Evolutionary conservation across 176 grass and related monocot genomes (phyloP).

Genomic region (Ananas comosus): DNA sequence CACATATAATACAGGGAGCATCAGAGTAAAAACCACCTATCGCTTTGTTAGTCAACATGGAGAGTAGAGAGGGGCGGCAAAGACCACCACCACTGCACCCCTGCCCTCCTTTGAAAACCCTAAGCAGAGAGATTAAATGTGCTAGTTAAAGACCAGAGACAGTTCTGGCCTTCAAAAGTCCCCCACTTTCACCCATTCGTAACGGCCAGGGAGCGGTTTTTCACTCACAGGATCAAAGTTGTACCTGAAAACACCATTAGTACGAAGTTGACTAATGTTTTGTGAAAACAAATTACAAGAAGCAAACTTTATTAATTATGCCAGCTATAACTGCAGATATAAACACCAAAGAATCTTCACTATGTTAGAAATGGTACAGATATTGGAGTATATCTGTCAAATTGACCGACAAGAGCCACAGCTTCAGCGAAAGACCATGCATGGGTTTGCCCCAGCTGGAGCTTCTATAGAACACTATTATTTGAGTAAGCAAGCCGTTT

Average conservation of each 20-base stretch:
- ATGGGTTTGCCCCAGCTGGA: too few relatives aligned
- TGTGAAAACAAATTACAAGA: background rate
- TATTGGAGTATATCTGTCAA: too few relatives aligned
- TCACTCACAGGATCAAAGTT: slow-evolving; percentile 45
- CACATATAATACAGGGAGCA: background rate
- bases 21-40: background rate
- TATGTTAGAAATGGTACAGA: too few relatives aligned
- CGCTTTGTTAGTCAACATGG: slow-evolving; percentile 8
- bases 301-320: background rate
- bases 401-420: too few relatives aligned
- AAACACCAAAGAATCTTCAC: background rate
- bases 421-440: too few relatives aligned
- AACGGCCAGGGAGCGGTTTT: slow-evolving; percentile 35
- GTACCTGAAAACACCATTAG: slow-evolving; percentile 20
- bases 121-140: background rate
- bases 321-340: too few relatives aligned
- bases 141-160: background rate
- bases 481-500: too few relatives aligned
- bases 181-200: slow-evolving; percentile 35
- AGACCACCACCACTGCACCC: slow-evolving; percentile 15
- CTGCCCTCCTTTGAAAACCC: slow-evolving; percentile 7
- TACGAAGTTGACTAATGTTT: background rate
- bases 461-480: too few relatives aligned
- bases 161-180: slow-evolving; percentile 7
- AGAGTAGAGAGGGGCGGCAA: slow-evolving; percentile 19